A percentile compares a stretch with the other conserved stretches of the same genome.
These are phyloP conservation scores for Peronospora farinosa DNA, from an alignment of 352 stramenopile genomes.

Conservation along the genomic window DNA sequence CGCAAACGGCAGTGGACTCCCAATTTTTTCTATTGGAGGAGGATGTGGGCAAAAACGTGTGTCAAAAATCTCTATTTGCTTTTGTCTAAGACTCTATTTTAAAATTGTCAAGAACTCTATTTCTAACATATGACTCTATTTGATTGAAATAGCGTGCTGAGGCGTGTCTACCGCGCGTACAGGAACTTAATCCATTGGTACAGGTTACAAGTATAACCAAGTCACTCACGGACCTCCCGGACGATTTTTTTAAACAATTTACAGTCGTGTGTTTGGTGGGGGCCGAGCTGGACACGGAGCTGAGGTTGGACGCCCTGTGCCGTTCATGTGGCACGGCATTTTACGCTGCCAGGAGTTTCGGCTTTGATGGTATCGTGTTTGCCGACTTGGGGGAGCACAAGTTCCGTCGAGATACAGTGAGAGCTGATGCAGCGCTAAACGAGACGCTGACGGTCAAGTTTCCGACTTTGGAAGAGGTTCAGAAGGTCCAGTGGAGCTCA, in stretches of 20 bases:
- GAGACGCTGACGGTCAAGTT: conserved; percentile 46
- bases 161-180: conserved; percentile 72
- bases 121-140: conserved; percentile 3
- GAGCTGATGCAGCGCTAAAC: conserved; percentile 24
- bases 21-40: conserved; percentile 83
- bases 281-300: conserved; percentile 37
- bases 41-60: conserved; percentile 73
- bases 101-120: conserved; percentile 6
- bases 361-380: conserved; percentile 76
- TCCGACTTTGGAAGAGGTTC: conserved; percentile 43
- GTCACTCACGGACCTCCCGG: conserved; percentile 34
- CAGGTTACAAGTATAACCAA: conserved; percentile 76
- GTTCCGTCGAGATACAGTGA: conserved; percentile 46
- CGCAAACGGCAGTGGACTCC: conserved; percentile 37
- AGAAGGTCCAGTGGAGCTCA: conserved; percentile 50
- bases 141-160: conserved; percentile 47
- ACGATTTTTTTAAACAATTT: conserved; percentile 85
- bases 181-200: conserved; percentile 93
- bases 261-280: conserved; percentile 75
- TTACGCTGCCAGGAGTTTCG: conserved; percentile 70
- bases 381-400: conserved; percentile 61
- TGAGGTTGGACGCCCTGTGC: conserved; percentile 56
- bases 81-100: conserved; percentile 6
- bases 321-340: conserved; percentile 52
- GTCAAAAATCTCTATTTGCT: not conserved